Percentiles rank a stretch among this genome's conserved stretches.
These are phyloP conservation scores for Tritrichomonas musculus DNA, from an alignment of 208 protist species.

Conservation along the genomic window DNA sequence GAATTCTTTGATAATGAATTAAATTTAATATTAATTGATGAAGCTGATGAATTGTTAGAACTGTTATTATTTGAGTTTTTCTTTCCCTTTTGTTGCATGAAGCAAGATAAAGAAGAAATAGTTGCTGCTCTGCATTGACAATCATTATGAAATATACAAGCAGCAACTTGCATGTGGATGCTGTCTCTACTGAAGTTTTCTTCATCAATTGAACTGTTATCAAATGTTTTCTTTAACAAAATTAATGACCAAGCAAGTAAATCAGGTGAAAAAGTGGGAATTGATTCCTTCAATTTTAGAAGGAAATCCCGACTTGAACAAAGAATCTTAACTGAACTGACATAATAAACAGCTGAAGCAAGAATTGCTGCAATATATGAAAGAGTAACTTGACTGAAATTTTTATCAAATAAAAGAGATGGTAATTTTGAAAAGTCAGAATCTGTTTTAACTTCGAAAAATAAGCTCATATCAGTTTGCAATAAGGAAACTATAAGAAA, in stretches of 20 bases:
- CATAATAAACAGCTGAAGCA: neutral
- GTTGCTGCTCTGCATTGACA: neutral
- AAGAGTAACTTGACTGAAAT: neutral
- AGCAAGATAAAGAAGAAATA: neutral
- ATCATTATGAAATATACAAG: neutral
- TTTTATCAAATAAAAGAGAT: neutral
- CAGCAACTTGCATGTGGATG: neutral
- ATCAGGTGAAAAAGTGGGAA: neutral
- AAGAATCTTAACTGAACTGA: neutral
- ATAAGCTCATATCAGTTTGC: neutral
- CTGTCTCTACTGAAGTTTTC: neutral
- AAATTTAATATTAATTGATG: neutral
- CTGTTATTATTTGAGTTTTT: neutral
- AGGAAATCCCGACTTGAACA: neutral
- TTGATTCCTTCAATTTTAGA: neutral
- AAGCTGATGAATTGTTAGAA: neutral
- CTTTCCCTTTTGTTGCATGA: neutral
- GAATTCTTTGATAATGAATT: neutral
- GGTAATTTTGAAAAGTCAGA: neutral
- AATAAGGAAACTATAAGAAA: neutral
- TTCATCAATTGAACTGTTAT: neutral
- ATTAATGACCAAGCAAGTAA: neutral
- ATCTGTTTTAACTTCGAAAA: neutral
- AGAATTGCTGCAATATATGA: constrained; percentile 20
- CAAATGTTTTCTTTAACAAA: neutral